Conservation (phyloP, 805 yeast genomes). For the Metschnikowia arizonensis region DNA sequence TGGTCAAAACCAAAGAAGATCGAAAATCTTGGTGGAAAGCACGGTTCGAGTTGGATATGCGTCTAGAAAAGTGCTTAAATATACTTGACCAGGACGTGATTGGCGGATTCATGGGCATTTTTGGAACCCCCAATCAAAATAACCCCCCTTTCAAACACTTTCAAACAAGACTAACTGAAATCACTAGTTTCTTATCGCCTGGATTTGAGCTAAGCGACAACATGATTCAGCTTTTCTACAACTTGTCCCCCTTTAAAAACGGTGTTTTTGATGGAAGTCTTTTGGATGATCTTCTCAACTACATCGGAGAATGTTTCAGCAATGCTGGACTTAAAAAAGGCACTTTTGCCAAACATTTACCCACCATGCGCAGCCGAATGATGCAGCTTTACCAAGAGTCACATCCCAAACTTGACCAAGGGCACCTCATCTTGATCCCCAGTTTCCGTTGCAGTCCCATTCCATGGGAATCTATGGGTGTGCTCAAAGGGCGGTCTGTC, state of each 20-base stretch:
- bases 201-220: constrained; percentile 16
- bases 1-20: constrained; percentile 53
- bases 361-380: constrained; percentile 1
- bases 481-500: constrained; percentile 50
- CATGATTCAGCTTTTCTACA: constrained; percentile 21
- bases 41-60: constrained; percentile 57
- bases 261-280: constrained; percentile 3
- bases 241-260: constrained; percentile 7
- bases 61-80: constrained; percentile 49
- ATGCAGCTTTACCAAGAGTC: constrained; percentile 1
- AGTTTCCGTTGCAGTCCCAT: constrained; percentile 61
- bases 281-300: constrained; percentile 11
- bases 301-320: constrained; percentile 1
- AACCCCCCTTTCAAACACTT: constrained; percentile 18
- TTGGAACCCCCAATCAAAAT: constrained; percentile 35
- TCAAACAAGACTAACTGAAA: constrained; percentile 16
- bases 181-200: constrained; percentile 10
- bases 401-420: constrained; percentile 5
- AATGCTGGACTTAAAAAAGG: not conserved
- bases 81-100: constrained; percentile 66
- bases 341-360: not conserved
- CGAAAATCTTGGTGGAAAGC: constrained; percentile 75
- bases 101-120: constrained; percentile 70
- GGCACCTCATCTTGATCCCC: constrained; percentile 68
- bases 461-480: constrained; percentile 87